Evolutionary conservation across 371 early-diverging fungal species (phyloP), one percentile per base, ranked within the genome.

Genomic region (Gilbertella persicaria): DNA sequence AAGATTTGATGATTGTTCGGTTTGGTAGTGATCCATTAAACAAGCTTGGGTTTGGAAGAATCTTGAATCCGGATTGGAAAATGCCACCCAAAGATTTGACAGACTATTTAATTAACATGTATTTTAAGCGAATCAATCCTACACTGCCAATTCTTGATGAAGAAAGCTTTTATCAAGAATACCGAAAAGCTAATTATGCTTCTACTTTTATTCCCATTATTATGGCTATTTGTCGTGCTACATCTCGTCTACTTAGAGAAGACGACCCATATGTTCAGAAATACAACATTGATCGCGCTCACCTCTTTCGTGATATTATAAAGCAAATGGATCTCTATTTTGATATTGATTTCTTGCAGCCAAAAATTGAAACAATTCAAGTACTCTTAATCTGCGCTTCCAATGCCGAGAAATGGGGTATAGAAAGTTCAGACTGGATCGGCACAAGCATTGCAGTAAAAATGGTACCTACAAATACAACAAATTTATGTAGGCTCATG

Each of bases 141-240:
- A 39, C 53, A n/a, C 30, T 75, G 14, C 75, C 71, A 0, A 68
- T 75, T 21, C 36, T 75, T 10, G 75, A 75, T n/a, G 56, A 75
- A 57, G 62, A 63, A 0, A 46, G 51, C 6, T 75, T 75, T 43
- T 63, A 66, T 25, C 55, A 60, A 36, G 25, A 39, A 0, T 74
- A 74, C 17, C 24, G 51, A 1, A 51, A 59, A n/a, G 40, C 42
- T 2, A 42, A 26, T 3, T 36, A 47, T 12, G 43, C 35, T 0
- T 19, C 55, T 14, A 41, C 14, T 0, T 41, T 51, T 8, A 45
- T 52, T 8, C 55, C 67, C 1, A 45, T 67, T 12, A 44, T 66
- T 10, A 33, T 64, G 16, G 44, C 62, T 12, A 39, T 71, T 0
- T 63, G 69, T 38, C 62, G 69, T 19, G 55, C 28, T 8, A 48